Percentiles rank a stretch among this genome's conserved stretches.
phyloP scores from a whole-genome alignment of 352 stramenopile genomes.

The Globisporangium mamillatum region DNA sequence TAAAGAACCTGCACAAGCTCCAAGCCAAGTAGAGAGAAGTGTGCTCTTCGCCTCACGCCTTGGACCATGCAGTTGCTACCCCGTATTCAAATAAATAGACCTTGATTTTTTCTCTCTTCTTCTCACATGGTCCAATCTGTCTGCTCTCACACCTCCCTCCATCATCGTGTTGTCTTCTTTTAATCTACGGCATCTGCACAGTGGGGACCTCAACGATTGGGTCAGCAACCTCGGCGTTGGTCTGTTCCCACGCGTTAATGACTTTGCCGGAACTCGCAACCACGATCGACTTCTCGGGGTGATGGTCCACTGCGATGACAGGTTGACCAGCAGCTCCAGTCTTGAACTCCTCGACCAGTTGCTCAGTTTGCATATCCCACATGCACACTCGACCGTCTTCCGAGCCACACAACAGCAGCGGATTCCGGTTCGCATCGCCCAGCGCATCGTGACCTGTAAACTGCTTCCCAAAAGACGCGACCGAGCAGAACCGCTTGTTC shows the following conservation, averaged over 20 bases:
- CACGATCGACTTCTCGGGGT: slow-evolving; percentile 61
- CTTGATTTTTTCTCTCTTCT: neutral
- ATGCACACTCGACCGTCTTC: slow-evolving; percentile 91
- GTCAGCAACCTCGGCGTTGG: neutral
- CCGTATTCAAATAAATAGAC: slow-evolving; percentile 52
- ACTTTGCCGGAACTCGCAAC: slow-evolving; percentile 81
- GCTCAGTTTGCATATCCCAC: slow-evolving; percentile 89
- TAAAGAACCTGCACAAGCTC: slow-evolving; percentile 67
- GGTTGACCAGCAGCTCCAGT: slow-evolving; percentile 49
- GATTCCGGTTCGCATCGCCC: neutral
- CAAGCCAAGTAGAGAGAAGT: slow-evolving; percentile 20
- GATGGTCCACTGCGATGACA: slow-evolving; percentile 86
- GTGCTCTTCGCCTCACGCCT: neutral
- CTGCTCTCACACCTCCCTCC: neutral
- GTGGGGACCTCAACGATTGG: neutral
- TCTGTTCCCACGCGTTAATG: slow-evolving; percentile 46
- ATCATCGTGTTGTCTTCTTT: slow-evolving; percentile 22
- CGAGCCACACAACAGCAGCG: slow-evolving; percentile 87
- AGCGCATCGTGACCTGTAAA: neutral
- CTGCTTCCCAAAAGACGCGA: slow-evolving; percentile 57
- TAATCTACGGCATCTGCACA: neutral
- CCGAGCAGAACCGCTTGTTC: slow-evolving; percentile 87
- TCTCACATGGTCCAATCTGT: neutral
- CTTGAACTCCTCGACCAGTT: slow-evolving; percentile 35
- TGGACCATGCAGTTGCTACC: neutral